Evolutionary conservation across 371 early-diverging fungal genomes (phyloP).

Genomic region (Mucor indicus): DNA sequence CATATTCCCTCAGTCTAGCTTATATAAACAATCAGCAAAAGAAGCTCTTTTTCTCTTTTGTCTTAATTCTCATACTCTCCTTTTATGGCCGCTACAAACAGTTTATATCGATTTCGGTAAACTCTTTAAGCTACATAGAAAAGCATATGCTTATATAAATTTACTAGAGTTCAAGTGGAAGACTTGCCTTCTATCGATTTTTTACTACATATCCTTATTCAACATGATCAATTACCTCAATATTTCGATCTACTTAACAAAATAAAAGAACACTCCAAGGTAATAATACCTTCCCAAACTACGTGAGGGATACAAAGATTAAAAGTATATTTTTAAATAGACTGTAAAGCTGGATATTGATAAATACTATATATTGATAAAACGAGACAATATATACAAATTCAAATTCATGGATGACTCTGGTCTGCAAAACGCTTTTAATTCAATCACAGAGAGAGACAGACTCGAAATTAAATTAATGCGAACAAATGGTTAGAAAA

Average conservation of each 20-base stretch:
- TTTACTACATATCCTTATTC: constrained; percentile 17
- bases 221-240: constrained; percentile 11
- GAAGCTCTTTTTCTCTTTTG: no score
- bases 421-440: constrained; percentile 16
- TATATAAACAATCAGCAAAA: no score
- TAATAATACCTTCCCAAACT: no score
- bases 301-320: no score
- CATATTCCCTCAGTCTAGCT: no score
- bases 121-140: no score
- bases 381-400: constrained; percentile 6
- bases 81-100: no score
- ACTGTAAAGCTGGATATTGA: no score
- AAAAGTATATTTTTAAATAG: no score
- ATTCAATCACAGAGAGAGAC: constrained; percentile 7
- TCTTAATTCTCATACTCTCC: no score
- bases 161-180: constrained; percentile 20
- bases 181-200: constrained; percentile 11
- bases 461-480: constrained; percentile 17
- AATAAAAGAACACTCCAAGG: constrained; percentile 16
- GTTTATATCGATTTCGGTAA: no score
- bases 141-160: not conserved
- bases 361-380: constrained; percentile 16
- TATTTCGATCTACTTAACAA: constrained; percentile 13
- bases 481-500: not conserved
- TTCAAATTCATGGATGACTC: constrained; percentile 15